Evolutionary conservation across 331 rosid species (phyloP), one percentile per base, ranked within the genome.

Genomic region (Telfairia occidentalis): DNA sequence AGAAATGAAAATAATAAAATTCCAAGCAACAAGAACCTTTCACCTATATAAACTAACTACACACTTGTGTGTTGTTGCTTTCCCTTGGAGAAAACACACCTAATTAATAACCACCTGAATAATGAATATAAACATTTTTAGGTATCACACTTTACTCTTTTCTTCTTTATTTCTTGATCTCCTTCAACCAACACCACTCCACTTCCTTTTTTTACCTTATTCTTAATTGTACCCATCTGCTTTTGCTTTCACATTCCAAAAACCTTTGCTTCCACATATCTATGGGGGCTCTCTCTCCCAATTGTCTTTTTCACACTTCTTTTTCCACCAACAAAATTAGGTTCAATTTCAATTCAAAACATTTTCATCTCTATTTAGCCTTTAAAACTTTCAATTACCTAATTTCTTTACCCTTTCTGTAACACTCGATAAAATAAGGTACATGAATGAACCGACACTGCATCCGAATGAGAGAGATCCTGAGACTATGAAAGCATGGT

Each of bases 1-100:
- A 23, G 54, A 67, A 38, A 67, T 42, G 23, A 23, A 26, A 67
- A 67, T 0, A 42, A 43, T 12, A 67, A 42, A 67, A 23, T 42
- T 67, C 5, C 13, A 67, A 67, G 73, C 73, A 67, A 67, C 73
- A 67, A 42, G 4, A 42, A 67, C 73, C 12, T 23, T 42, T 42
- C 35, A 67, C 73, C 73, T 23, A 66, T 13, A 13, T 63, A n/a
- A n/a, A n/a, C n/a, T n/a, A 8, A 2, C 24, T 7, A 34, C 46
- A 63, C 3, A 24, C 16, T 34, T 64, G 71, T 35, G 29, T n/a
- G 18, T 64, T 64, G 71, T 35, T 64, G 71, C 71, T 64, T 64
- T 64, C 71, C 46, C 7, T 24, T 64, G 35, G 46, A 37, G 42
- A 59, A 59, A 63, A 34, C 38, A 30, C 42, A 18, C 5, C 28